Conservation (phyloP, 257 asterid genomes). For the Catharanthus roseus region DNA sequence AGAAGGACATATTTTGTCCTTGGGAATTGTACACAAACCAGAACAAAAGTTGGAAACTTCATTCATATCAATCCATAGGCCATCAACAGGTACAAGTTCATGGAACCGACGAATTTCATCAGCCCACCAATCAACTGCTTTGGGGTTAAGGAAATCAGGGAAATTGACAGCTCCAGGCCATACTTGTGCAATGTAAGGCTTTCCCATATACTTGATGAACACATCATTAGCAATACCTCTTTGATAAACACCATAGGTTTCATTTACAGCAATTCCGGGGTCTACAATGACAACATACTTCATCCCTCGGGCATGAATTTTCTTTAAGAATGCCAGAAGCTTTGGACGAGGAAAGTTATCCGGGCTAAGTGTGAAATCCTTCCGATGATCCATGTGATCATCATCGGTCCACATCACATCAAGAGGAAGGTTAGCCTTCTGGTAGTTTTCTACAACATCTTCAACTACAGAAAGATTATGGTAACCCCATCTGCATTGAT, state of each 20-base stretch:
- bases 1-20: conserved; percentile 57
- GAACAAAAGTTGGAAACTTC: conserved; percentile 81
- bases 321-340: conserved; percentile 63
- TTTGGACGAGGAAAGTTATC: conserved; percentile 69
- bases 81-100: conserved; percentile 83
- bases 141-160: conserved; percentile 91
- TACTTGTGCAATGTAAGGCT: conserved; percentile 85
- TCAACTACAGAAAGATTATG: conserved; percentile 82
- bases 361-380: conserved; percentile 89
- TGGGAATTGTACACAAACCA: conserved; percentile 75
- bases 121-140: conserved; percentile 81
- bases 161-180: conserved; percentile 97
- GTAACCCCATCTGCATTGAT: conserved; percentile 99
- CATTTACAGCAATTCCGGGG: conserved; percentile 84
- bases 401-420: conserved; percentile 98
- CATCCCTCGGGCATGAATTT: conserved; percentile 82
- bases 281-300: conserved; percentile 80
- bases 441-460: conserved; percentile 79
- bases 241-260: conserved; percentile 59
- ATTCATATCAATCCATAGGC: conserved; percentile 96
- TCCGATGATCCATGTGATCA: conserved; percentile 95
- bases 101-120: conserved; percentile 82
- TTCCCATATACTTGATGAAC: conserved; percentile 69
- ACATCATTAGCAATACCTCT: conserved; percentile 73
- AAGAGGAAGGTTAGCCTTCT: conserved; percentile 75